Evolutionary conservation across 371 early-diverging fungal species (phyloP), one percentile per base, ranked within the genome.

Genomic region (Thermomucor indicae-seudaticae): DNA sequence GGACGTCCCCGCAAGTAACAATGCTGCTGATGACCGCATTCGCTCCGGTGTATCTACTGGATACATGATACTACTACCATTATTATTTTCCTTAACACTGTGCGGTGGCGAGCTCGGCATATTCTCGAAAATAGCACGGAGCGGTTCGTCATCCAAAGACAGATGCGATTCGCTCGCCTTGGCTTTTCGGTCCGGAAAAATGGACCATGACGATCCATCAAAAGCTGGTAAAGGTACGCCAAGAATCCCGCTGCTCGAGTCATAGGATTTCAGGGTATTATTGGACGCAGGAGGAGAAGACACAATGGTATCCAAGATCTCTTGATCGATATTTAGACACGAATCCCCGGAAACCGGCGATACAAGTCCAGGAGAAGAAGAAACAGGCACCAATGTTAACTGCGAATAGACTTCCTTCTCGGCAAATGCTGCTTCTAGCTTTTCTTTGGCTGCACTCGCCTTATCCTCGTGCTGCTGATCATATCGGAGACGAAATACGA

Each of bases 111-210:
- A 44, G 17, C 45, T 44, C 20, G 52, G 52, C 52, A 44, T 52
- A 14, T 57, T 45, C 47, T 57, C 57, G 42, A 57, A 57, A 22
- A 57, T 57, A 1, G 57, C 57, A n/a, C 57, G 39, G 1, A 57
- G 31, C 6, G 57, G 57, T n/a, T 39, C 51, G 16, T 51, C 57
- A 16, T 52, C 45, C 11, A 52, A 45, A 3, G 52, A 52, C 44
- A 44, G 29, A 7, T 22, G 43, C 16, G 52, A 28, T 24, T 52
- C 52, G n/a, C 27, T 29, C 17, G 23, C 7, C 6, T 52, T 43
- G 35, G 34, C 25, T 24, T 29, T 42, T 23, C 40, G 43, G 16
- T 49, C 35, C n/a, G 44, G 52, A 25, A 52, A 52, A 20, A 52
- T 43, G 2, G 44, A 43, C 52, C 52, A 52, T 2, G 44, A 31